Base-by-base conservation (phyloP, 2,329 filamentous ascomycete genomes). In the Aspergillus novoparasiticus region DNA sequence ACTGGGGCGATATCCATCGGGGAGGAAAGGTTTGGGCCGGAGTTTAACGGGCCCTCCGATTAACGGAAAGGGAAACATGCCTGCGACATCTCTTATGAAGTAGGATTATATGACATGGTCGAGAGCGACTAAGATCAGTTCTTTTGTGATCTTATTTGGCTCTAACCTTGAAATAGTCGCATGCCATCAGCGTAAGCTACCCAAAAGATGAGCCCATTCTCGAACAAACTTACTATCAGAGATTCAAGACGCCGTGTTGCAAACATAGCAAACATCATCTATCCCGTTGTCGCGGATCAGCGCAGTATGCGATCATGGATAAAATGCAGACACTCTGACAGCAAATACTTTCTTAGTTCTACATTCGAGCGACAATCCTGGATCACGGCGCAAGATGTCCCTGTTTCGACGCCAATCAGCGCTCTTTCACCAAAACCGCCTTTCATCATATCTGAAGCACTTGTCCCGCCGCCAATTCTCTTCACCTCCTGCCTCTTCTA, bases 391-490 rank as follows among this genome's bases (percentile, higher is more conserved):
- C 45, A 39, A 39, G n/a, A 55, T 39, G 30, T 39, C 32, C 21
- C 14, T 23, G 6, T 39, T 55, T 39, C 59, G 46, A 30, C 45
- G 32, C 9, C 41, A 51, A 54, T 32, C 58, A 66, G 53, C 68
- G 65, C 23, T 60, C 57, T 55, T 53, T 72, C 57, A 32, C 48
- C 48, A 21, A 12, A 32, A 21, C 21, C 48, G 28, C 28, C 67
- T 64, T 43, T 41, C 50, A n/a, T 63, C 58, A 5, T 57, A 48
- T 58, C 58, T 66, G 41, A 63, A 62, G 60, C 41, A 59, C 46
- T 57, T 48, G 46, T 48, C 57, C 50, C 69, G 69, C 30, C 69
- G 73, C 46, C 56, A 50, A 26, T 61, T 72, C 23, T 71, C 73
- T 14, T 72, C 71, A 14, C 66, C 70, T 28, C 45, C 71, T 36